Evolutionary conservation across 306 rosid species (phyloP), one percentile per base, ranked within the genome.

Genomic region (Sechiopsis laciniata): DNA sequence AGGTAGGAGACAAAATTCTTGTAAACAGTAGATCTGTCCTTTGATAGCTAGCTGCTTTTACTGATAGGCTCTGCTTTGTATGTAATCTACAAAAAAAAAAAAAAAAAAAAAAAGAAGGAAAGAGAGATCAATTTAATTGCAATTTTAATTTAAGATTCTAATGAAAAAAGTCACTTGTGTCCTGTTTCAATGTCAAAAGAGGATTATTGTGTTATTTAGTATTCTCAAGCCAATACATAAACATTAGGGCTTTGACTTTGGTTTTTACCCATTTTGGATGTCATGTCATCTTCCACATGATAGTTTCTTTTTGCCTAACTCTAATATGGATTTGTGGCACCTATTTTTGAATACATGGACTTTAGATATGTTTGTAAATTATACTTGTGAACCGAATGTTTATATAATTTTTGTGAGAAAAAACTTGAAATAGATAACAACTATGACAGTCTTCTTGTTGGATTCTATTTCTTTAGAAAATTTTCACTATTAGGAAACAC

Each of bases 171-270:
- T 19, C 17, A 7, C 16, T n/a, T 65, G 54, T 42, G 6, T 65
- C 42, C 54, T 65, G n/a, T 65, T 42, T 40, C 16, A 17, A 5
- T 65, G 8, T 63, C 50, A 62, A 20, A 8, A 6, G 50, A 32
- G 50, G 69, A 63, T 63, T 15, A 63, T 17, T 63, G 17, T 37
- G 70, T 63, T n/a, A 45, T 40, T 66, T 66, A 45, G n/a, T 20
- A 6, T 22, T 66, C 46, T 40, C 46, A 40, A 40, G 8, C 46
- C 46, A 40, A 40, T 40, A 1, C 46, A 6, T 40, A 40, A 6
- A 40, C 42, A 37, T 37, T 37, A 5, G 5, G 5, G 42, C 2
- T 40, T 40, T 40, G 46, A 8, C 10, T 40, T 42, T 42, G 48
- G 48, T 42, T 9, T 2, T 37, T 37, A 35, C 45, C 45, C 45